Evolutionary conservation across 192 early-diverging fungal species (phyloP).

Genomic region (Neocallimastix lanati): DNA sequence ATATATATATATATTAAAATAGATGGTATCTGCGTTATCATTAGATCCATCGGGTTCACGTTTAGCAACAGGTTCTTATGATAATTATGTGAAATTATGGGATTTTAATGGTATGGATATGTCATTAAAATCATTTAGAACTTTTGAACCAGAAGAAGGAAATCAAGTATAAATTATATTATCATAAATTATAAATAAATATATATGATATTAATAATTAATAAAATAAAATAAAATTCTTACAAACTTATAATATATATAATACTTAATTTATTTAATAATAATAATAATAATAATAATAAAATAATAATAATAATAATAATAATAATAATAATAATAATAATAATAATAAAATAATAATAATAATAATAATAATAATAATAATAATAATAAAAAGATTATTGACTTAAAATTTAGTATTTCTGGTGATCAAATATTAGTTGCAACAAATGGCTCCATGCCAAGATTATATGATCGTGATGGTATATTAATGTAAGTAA

Average conservation of each 20-base stretch:
- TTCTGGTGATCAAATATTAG: slow-evolving; percentile 56
- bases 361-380: background rate
- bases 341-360: slow-evolving; percentile 8
- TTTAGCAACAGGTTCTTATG: slow-evolving; percentile 60
- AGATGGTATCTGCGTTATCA: slow-evolving; percentile 59
- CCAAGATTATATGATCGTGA: slow-evolving; percentile 62
- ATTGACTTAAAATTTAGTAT: slow-evolving; percentile 58
- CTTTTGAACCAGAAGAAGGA: slow-evolving; percentile 56
- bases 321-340: background rate
- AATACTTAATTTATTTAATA: too few relatives aligned
- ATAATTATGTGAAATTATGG: slow-evolving; percentile 72
- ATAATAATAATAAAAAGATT: too few relatives aligned
- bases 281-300: too few relatives aligned
- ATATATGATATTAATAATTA: too few relatives aligned
- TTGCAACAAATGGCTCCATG: slow-evolving; percentile 53
- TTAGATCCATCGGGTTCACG: slow-evolving; percentile 67
- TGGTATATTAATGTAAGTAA: slow-evolving; percentile 38
- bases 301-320: too few relatives aligned
- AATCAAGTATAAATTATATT: slow-evolving; percentile 36
- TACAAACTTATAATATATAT: too few relatives aligned
- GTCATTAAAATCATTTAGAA: slow-evolving; percentile 50
- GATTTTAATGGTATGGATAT: slow-evolving; percentile 82
- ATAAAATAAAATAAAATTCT: too few relatives aligned
- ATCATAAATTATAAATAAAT: too few relatives aligned
- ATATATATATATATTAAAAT: background rate